A percentile compares a stretch with the other conserved stretches of the same genome.
Evolutionary conservation across 371 early-diverging fungal species (phyloP).

Genomic region (Polyrhizophydium stewartii): DNA sequence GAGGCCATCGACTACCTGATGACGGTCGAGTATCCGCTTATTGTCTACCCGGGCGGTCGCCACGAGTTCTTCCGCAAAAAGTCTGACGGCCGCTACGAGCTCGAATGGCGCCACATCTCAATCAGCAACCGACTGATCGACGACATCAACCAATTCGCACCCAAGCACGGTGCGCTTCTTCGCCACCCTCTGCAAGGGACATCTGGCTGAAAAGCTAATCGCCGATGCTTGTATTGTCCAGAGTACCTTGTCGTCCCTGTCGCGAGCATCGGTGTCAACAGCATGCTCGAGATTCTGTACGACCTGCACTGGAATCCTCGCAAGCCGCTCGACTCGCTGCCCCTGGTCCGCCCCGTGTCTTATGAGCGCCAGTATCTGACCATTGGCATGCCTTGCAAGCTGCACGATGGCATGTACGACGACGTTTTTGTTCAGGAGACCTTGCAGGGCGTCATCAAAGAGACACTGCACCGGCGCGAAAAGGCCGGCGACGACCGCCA

Average conservation of each 20-base stretch:
- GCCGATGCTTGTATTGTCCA: not conserved
- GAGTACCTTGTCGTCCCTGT: slow-evolving; percentile 9
- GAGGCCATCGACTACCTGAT: slow-evolving; percentile 4
- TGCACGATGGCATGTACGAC: not conserved
- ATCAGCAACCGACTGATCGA: not conserved
- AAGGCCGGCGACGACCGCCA: not conserved
- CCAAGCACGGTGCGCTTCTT: not conserved
- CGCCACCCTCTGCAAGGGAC: no score
- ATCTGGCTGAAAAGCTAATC: no score
- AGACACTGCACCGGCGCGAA: not conserved
- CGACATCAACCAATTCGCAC: not conserved
- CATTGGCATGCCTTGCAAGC: not conserved
- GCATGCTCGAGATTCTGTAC: slow-evolving; percentile 11
- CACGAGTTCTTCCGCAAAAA: slow-evolving; percentile 13
- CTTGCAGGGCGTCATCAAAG: not conserved
- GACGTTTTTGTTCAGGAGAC: not conserved
- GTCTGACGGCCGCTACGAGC: not conserved
- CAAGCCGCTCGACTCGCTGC: slow-evolving; percentile 3
- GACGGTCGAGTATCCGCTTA: slow-evolving; percentile 7
- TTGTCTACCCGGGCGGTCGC: slow-evolving; percentile 19
- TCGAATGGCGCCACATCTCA: slow-evolving; percentile 2
- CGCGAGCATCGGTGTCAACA: slow-evolving; percentile 8
- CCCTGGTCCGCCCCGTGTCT: slow-evolving; percentile 8
- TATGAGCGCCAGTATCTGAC: slow-evolving; percentile 11
- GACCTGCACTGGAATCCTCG: slow-evolving; percentile 5